Conservation (phyloP, 2,329 filamentous ascomycete genomes). For the Alternaria atra region DNA sequence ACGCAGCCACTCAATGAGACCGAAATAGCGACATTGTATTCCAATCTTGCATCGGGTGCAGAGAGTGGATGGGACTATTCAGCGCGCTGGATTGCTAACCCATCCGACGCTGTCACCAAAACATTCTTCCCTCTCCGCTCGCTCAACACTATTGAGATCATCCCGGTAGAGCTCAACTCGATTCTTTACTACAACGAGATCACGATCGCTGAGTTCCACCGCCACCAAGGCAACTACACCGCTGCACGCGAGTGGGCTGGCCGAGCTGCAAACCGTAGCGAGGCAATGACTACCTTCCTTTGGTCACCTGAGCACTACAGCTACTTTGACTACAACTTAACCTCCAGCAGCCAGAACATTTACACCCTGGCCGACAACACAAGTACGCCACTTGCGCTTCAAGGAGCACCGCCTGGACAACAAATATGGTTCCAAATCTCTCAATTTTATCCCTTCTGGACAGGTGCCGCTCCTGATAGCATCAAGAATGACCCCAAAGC, state of each 20-base stretch:
- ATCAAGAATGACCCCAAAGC: constrained; percentile 68
- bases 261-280: constrained; percentile 63
- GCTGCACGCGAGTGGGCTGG: constrained; percentile 61
- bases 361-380: constrained; percentile 60
- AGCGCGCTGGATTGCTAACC: constrained; percentile 66
- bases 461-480: constrained; percentile 66
- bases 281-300: constrained; percentile 69
- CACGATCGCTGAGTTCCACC: constrained; percentile 65
- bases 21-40: constrained; percentile 64
- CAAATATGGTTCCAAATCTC: constrained; percentile 67
- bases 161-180: constrained; percentile 73
- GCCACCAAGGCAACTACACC: constrained; percentile 60
- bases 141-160: constrained; percentile 66
- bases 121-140: constrained; percentile 72
- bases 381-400: constrained; percentile 47
- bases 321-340: constrained; percentile 76
- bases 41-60: constrained; percentile 70
- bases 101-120: constrained; percentile 66
- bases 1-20: constrained; percentile 61
- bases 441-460: constrained; percentile 76
- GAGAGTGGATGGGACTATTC: constrained; percentile 74
- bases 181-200: constrained; percentile 73
- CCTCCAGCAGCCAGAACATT: constrained; percentile 64
- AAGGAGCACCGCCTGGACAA: constrained; percentile 61
- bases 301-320: constrained; percentile 70